Evolutionary conservation across 495 filamentous ascomycete species (phyloP), one percentile per base, ranked within the genome.

Genomic region (Darksidea phi): DNA sequence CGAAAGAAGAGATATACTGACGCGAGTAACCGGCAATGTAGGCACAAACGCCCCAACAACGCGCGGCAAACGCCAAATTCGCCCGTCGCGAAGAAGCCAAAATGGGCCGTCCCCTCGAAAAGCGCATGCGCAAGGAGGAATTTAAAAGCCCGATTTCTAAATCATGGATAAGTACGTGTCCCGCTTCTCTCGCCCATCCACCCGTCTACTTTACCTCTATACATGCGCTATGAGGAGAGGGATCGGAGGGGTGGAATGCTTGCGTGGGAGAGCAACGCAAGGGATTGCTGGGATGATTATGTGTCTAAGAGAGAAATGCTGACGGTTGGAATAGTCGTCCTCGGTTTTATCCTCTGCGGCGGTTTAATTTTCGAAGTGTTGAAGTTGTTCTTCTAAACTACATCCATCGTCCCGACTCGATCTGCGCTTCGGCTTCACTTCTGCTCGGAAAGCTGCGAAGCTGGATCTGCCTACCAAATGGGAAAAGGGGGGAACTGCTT

Each of bases 21-120:
- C 43, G 10, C 59, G 5, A 54, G 26, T 13, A 21, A 18, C n/a
- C 54, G 6, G 13, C 2, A 10, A 6, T 15, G 59, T 66, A 98
- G 92, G 88, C 88, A 25, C 94, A 98, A 87, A 98, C 94, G 61
- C 92, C 90, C 26, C 84, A 91, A 73, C 95, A 97, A 79, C 88
- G 92, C 65, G 84, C 84, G 70, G 88, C 89, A 37, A 97, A 97
- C 77, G 85, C 86, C 58, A 86, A 86, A 66, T 98, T 88, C 74
- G 86, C 84, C 38, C 88, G 88, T 71, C 80, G 84, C 37, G 85
- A 97, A 73, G 86, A 87, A 60, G 80, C 81, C 21, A 92, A 90
- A 71, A 84, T 87, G 63, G 94, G 94, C 64, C 97, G 94, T 77
- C 85, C 87, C 20, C 83, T 87, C 61, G 78, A 73, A 23, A 80